Conservation (phyloP, 257 asterid species). For the Coffea eugenioides region DNA sequence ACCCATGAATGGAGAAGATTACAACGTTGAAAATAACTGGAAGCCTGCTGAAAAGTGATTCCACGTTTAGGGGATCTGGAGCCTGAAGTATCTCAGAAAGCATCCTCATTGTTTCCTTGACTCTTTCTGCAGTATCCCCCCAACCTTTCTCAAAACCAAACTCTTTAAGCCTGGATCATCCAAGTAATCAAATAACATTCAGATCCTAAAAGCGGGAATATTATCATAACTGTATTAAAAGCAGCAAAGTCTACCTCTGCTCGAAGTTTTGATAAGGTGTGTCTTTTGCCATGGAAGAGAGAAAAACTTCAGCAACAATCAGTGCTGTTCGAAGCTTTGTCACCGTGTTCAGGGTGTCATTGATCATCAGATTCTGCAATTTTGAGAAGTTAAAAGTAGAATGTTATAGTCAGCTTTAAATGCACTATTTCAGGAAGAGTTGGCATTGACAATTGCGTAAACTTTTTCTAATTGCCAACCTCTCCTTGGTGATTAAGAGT, state of each 20-base stretch:
- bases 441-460: not conserved
- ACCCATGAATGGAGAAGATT: slow-evolving; percentile 75
- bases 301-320: slow-evolving; percentile 48
- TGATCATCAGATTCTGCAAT: slow-evolving; percentile 75
- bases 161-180: slow-evolving; percentile 54
- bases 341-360: slow-evolving; percentile 49
- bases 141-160: slow-evolving; percentile 86
- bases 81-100: slow-evolving; percentile 81
- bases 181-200: not conserved
- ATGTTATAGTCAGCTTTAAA: not conserved
- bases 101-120: slow-evolving; percentile 54
- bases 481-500: slow-evolving; percentile 67
- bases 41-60: slow-evolving; percentile 58
- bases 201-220: not conserved
- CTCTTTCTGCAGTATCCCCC: slow-evolving; percentile 72
- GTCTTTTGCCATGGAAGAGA: slow-evolving; percentile 57
- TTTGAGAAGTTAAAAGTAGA: not conserved
- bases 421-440: not conserved
- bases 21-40: slow-evolving; percentile 66
- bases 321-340: slow-evolving; percentile 58
- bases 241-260: slow-evolving; percentile 42
- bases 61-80: slow-evolving; percentile 60
- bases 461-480: slow-evolving; percentile 34
- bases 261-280: slow-evolving; percentile 55
- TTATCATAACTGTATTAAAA: not conserved